Percentiles rank a stretch among this genome's conserved stretches.
Evolutionary conservation across 495 filamentous ascomycete species (phyloP).

Genomic region (Clohesyomyces aquaticus): DNA sequence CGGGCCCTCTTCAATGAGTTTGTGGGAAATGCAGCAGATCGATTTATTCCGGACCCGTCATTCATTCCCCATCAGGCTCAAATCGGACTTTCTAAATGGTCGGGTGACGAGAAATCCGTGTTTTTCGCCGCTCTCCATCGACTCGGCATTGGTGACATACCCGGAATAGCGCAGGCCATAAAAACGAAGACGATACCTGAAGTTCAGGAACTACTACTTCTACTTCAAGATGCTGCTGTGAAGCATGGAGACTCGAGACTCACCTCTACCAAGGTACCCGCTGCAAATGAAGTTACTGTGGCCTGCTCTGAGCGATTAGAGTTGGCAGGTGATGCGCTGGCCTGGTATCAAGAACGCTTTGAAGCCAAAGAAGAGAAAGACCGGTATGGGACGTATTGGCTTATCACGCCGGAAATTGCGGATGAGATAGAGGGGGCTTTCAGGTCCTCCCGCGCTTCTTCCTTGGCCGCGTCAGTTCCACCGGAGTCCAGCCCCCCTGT

Average conservation of each 20-base stretch:
- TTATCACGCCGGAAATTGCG: conserved; percentile 55
- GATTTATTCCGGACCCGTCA: conserved; percentile 24
- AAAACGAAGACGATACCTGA: conserved; percentile 75
- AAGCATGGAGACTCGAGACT: conserved; percentile 32
- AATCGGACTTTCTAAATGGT: conserved; percentile 72
- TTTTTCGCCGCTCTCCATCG: conserved; percentile 69
- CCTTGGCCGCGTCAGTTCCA: background rate
- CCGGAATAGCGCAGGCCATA: conserved; percentile 65
- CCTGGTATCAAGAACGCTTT: conserved; percentile 58
- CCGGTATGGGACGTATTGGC: conserved; percentile 61
- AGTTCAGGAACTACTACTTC: conserved; percentile 65
- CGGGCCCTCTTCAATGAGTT: conserved; percentile 38
- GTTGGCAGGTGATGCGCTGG: conserved; percentile 63
- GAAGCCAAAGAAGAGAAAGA: conserved; percentile 59
- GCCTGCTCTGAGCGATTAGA: conserved; percentile 70
- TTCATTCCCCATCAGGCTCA: conserved; percentile 51
- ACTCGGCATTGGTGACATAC: conserved; percentile 63
- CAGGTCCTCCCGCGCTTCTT: background rate
- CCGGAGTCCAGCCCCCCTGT: background rate
- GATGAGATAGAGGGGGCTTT: conserved; percentile 43
- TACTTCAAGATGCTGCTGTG: conserved; percentile 58
- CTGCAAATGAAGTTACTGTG: conserved; percentile 73
- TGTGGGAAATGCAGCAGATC: conserved; percentile 26
- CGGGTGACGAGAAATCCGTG: conserved; percentile 64
- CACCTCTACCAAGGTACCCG: conserved; percentile 59